These are phyloP conservation scores for Rhizopogon vulgaris DNA, from an alignment of 768 basidiomycete genomes.

Conservation along the genomic window DNA sequence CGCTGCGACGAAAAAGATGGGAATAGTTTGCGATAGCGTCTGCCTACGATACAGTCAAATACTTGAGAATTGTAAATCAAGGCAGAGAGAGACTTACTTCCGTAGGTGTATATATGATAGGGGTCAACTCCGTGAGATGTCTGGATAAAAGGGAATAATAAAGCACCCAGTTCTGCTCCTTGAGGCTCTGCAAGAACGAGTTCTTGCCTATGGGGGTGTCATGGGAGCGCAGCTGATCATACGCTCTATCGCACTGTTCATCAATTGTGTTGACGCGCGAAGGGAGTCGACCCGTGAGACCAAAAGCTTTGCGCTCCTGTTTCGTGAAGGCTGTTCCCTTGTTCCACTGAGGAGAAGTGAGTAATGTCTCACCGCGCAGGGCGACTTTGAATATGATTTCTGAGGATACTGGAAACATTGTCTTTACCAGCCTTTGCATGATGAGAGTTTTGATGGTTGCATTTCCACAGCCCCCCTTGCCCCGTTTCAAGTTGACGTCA, in stretches of 20 bases:
- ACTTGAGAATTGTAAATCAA: neutral
- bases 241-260: constrained; percentile 71
- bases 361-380: constrained; percentile 55
- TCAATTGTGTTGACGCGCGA: constrained; percentile 58
- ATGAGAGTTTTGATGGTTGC: neutral
- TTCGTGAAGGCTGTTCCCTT: constrained; percentile 75
- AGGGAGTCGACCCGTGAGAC: constrained; percentile 47
- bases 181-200: constrained; percentile 68
- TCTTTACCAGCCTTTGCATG: constrained; percentile 1
- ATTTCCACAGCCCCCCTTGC: neutral
- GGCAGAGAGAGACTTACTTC: constrained; percentile 37
- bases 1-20: constrained; percentile 72
- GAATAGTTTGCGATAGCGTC: constrained; percentile 83
- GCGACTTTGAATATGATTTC: constrained; percentile 33
- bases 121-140: constrained; percentile 51
- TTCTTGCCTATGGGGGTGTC: constrained; percentile 53
- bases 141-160: constrained; percentile 63
- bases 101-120: constrained; percentile 80
- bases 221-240: constrained; percentile 45
- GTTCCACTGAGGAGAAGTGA: constrained; percentile 65
- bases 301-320: constrained; percentile 65
- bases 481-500: too few species aligned
- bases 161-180: constrained; percentile 77
- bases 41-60: constrained; percentile 36
- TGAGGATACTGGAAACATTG: constrained; percentile 3